Evolutionary conservation across 2,329 filamentous ascomycete genomes (phyloP).

Genomic region (Hyphodiscus sp.): DNA sequence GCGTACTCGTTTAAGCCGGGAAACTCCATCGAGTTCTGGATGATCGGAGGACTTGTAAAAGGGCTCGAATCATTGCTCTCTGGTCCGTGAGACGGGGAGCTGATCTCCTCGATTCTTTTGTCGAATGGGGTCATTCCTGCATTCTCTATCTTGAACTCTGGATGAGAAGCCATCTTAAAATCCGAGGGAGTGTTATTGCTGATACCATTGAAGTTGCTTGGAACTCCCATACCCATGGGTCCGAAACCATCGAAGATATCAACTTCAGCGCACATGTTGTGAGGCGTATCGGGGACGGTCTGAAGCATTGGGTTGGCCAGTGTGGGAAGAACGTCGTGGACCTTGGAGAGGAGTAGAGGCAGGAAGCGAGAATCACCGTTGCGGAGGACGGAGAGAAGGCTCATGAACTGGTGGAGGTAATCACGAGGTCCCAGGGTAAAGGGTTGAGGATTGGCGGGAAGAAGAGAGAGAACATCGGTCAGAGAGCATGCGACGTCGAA

Average conservation of each 20-base stretch:
- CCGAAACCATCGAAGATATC: slow-evolving; percentile 64
- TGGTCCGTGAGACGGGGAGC: slow-evolving; percentile 17
- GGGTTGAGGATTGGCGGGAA: slow-evolving; percentile 51
- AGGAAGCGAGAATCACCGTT: slow-evolving; percentile 71
- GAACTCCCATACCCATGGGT: slow-evolving; percentile 48
- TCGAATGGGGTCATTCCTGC: slow-evolving; percentile 19
- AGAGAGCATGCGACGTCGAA: slow-evolving; percentile 70
- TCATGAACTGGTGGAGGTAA: slow-evolving; percentile 63
- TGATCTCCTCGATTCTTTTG: slow-evolving; percentile 24
- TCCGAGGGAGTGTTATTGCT: slow-evolving; percentile 15
- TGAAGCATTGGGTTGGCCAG: slow-evolving; percentile 55
- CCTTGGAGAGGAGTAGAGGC: slow-evolving; percentile 69
- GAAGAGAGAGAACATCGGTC: slow-evolving; percentile 64
- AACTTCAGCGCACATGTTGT: slow-evolving; percentile 34
- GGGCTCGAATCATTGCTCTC: slow-evolving; percentile 16
- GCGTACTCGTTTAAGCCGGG: slow-evolving; percentile 18
- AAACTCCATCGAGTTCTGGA: slow-evolving; percentile 23
- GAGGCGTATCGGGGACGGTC: slow-evolving; percentile 47
- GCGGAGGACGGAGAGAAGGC: slow-evolving; percentile 63
- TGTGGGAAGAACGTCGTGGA: slow-evolving; percentile 63
- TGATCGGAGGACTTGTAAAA: slow-evolving; percentile 20
- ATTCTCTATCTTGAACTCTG: slow-evolving; percentile 26
- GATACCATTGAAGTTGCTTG: slow-evolving; percentile 24
- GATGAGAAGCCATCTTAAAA: not conserved
- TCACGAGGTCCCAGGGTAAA: slow-evolving; percentile 65